phyloP scores from a whole-genome alignment of 371 early-diverging fungal species.

The Circinella minor region DNA sequence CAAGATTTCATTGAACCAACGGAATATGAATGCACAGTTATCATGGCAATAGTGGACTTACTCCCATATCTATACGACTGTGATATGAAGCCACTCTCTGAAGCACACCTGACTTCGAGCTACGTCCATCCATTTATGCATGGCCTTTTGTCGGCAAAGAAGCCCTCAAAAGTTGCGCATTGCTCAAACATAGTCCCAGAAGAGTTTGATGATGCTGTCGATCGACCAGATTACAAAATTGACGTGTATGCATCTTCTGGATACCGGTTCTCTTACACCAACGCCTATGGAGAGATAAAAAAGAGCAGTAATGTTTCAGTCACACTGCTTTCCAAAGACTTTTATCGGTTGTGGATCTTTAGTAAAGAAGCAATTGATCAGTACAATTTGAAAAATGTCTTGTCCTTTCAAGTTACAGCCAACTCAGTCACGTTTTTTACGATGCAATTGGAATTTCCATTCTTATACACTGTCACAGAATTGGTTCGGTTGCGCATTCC shows the following conservation, averaged over 20 bases:
- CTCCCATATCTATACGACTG: slow-evolving; percentile 26
- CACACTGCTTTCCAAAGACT: slow-evolving; percentile 22
- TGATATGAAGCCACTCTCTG: slow-evolving; percentile 26
- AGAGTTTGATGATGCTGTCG: slow-evolving; percentile 19
- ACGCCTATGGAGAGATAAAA: slow-evolving; percentile 24
- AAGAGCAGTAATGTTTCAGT: slow-evolving; percentile 16
- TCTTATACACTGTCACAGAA: slow-evolving; percentile 23
- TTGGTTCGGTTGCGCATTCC: too few species aligned
- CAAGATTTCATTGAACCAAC: slow-evolving; percentile 27
- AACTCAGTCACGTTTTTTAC: slow-evolving; percentile 22
- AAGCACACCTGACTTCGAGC: slow-evolving; percentile 30
- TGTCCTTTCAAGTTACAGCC: slow-evolving; percentile 24
- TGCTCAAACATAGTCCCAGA: slow-evolving; percentile 23
- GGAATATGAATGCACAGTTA: slow-evolving; percentile 31
- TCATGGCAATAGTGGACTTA: slow-evolving; percentile 28
- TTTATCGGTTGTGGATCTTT: slow-evolving; percentile 23
- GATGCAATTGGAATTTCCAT: slow-evolving; percentile 19
- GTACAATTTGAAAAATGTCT: slow-evolving; percentile 21
- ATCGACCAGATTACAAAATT: slow-evolving; percentile 27
- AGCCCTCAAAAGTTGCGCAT: slow-evolving; percentile 22
- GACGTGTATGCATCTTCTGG: slow-evolving; percentile 24
- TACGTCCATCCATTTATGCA: slow-evolving; percentile 24
- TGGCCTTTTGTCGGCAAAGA: slow-evolving; percentile 23
- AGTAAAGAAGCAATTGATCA: slow-evolving; percentile 22
- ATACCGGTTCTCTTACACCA: slow-evolving; percentile 23